A percentile compares a stretch with the other conserved stretches of the same genome.
Evolutionary conservation across 495 filamentous ascomycete genomes (phyloP).

Genomic region (Penicillium diatomitis): DNA sequence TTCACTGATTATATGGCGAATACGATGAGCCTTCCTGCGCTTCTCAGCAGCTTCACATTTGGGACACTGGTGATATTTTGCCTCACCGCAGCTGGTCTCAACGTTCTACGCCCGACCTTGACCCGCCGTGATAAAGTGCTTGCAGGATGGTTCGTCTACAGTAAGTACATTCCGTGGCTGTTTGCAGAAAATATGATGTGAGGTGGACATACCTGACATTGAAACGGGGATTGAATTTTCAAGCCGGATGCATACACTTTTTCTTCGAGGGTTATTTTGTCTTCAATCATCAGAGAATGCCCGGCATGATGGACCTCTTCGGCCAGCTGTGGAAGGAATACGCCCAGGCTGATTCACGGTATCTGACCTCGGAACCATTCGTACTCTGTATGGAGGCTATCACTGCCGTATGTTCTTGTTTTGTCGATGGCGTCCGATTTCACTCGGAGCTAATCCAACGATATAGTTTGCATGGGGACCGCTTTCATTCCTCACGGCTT

Average conservation of each 20-base stretch:
- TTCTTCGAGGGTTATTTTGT: constrained; percentile 72
- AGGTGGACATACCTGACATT: no score
- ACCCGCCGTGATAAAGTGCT: no score
- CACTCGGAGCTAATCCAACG: not conserved
- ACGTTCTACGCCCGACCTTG: no score
- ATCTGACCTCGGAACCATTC: constrained; percentile 61
- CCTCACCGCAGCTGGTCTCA: no score
- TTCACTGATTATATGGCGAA: no score
- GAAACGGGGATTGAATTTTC: no score
- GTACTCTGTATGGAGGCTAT: constrained; percentile 69
- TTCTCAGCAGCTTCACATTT: no score
- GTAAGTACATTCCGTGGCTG: no score
- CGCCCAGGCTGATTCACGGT: constrained; percentile 65
- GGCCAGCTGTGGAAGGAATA: constrained; percentile 82
- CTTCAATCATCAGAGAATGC: constrained; percentile 43
- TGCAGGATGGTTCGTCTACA: no score
- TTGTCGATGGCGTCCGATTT: not conserved
- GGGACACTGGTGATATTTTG: no score
- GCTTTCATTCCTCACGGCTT: constrained; percentile 53
- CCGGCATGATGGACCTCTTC: constrained; percentile 41
- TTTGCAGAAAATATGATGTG: no score
- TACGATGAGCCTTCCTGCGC: no score
- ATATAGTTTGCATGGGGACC: constrained; percentile 53
- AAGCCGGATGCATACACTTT: constrained; percentile 43
- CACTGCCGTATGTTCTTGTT: constrained; percentile 43